These are phyloP conservation scores for Boletus rubropictus DNA, from an alignment of 768 basidiomycete species.

Conservation along the genomic window DNA sequence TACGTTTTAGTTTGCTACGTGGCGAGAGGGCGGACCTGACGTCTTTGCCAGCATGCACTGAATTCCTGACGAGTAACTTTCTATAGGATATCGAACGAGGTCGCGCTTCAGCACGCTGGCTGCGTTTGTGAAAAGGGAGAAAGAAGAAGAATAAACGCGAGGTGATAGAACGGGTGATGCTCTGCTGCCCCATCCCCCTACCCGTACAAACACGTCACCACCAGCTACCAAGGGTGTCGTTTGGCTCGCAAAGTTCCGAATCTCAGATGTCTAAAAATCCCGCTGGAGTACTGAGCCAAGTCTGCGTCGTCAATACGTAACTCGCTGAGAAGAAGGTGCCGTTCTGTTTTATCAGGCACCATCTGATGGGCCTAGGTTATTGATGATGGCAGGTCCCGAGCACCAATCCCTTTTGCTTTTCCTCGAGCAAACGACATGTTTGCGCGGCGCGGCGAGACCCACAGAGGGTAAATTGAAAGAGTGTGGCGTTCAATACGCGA, in stretches of 20 bases:
- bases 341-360: conserved; percentile 1
- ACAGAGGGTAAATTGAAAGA: neutral
- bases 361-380: neutral
- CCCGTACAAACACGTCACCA: too few species aligned
- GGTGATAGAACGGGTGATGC: neutral
- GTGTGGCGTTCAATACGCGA: neutral
- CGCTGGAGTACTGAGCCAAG: neutral
- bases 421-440: neutral
- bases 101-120: neutral
- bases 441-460: neutral
- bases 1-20: neutral
- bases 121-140: neutral
- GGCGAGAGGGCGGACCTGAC: neutral
- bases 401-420: neutral
- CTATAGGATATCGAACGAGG: neutral
- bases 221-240: too few species aligned
- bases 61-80: neutral
- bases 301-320: neutral
- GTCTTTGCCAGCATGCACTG: neutral
- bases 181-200: neutral
- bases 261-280: neutral
- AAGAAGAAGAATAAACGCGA: too few species aligned
- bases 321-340: neutral
- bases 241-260: neutral
- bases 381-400: neutral